Evolutionary conservation across 306 rosid species (phyloP), one percentile per base, ranked within the genome.

Genomic region (Quercus robur): DNA sequence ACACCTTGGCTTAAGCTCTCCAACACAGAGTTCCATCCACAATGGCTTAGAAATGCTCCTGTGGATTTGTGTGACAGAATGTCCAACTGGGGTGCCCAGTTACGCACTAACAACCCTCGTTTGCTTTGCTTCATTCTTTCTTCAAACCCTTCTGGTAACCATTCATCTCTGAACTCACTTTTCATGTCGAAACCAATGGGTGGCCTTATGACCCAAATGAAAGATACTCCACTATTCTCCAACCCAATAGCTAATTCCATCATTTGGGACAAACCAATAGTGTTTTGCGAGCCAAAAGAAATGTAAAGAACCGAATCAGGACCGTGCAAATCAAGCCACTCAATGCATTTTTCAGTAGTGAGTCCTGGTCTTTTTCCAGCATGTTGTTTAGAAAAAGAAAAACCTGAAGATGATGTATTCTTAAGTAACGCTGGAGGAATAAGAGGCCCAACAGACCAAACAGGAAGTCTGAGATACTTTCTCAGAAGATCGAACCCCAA

Each of bases 231-330:
- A 57, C 94, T 89, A 46, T 77, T 59, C 80, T 94, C 98, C 78
- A 92, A 82, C 1, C 94, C 98, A 1, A 38, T 67, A 1, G 98
- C 97, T 44, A 94, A 67, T 3, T 89, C 91, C 91, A 83, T 85
- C 97, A 94, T 92, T 25, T 90, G 93, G 63, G 85, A 55, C 0
- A 80, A 82, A 30, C 80, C 80, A 18, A 94, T 87, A 0, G 97
- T 88, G 86, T 92, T 88, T 86, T 94, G 98, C 14, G 98, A 94
- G 9, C 98, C 98, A 74, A 94, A 94, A 3, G 90, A 92, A 52
- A 94, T 76, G 81, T 92, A 92, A 8, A 94, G 56, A 80, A 94
- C 97, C 5, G 94, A 92, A 4, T 54, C 63, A 1, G 77, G 73
- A 7, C 62, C 70, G 4, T 87, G 84, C 10, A 23, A 70, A 66